Evolutionary conservation across 2,329 filamentous ascomycete genomes (phyloP).

Genomic region (Xylaria sp.): DNA sequence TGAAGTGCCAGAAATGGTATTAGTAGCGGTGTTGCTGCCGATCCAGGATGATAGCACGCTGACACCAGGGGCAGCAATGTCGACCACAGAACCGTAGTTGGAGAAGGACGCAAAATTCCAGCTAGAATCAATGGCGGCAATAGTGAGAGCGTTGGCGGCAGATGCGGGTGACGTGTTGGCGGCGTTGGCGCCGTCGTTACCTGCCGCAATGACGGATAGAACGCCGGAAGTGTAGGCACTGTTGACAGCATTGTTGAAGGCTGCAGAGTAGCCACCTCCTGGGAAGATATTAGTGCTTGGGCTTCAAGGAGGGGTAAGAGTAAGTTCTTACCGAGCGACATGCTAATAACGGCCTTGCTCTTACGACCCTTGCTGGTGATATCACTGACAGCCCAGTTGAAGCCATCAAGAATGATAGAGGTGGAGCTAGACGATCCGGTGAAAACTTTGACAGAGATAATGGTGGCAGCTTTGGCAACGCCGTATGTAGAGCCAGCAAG

Average conservation of each 20-base stretch:
- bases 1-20: constrained; percentile 65
- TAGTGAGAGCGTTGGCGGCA: constrained; percentile 60
- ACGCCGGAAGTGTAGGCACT: constrained; percentile 58
- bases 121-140: constrained; percentile 58
- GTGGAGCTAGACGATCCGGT: constrained; percentile 42
- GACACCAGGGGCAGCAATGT: constrained; percentile 58
- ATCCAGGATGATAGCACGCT: constrained; percentile 56
- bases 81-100: constrained; percentile 59
- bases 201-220: constrained; percentile 65
- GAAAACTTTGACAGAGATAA: constrained; percentile 60
- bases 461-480: constrained; percentile 54
- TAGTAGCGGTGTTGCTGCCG: constrained; percentile 52
- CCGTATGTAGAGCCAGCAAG: constrained; percentile 57
- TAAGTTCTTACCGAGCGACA: constrained; percentile 59
- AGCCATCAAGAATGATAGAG: constrained; percentile 45
- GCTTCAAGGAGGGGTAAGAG: not conserved
- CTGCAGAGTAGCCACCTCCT: constrained; percentile 55
- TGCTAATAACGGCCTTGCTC: constrained; percentile 60
- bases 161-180: constrained; percentile 60
- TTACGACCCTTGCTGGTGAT: constrained; percentile 55
- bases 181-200: constrained; percentile 59
- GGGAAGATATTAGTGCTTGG: constrained; percentile 9
- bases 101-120: constrained; percentile 58
- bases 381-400: constrained; percentile 57
- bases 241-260: constrained; percentile 63